phyloP scores from a whole-genome alignment of 371 early-diverging fungal species.

The Coemansia linderi region DNA sequence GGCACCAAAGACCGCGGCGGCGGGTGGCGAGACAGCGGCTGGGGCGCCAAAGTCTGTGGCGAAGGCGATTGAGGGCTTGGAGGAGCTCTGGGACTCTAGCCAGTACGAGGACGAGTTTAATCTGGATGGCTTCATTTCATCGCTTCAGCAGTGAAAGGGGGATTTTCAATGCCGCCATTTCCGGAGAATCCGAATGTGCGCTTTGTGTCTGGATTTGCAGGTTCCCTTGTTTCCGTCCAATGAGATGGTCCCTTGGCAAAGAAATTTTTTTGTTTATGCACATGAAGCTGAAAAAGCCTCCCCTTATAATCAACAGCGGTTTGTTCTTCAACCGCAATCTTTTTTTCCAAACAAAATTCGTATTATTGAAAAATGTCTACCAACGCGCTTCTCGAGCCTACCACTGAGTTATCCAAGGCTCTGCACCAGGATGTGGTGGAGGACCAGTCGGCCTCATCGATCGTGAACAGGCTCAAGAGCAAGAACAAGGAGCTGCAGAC shows the following conservation, averaged over 20 bases:
- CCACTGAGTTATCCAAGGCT: slow-evolving; percentile 52
- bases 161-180: not conserved
- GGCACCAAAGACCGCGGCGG: slow-evolving; percentile 8
- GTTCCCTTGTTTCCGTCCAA: no score
- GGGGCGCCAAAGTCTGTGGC: slow-evolving; percentile 56
- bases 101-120: slow-evolving; percentile 92
- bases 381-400: slow-evolving; percentile 49
- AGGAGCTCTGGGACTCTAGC: slow-evolving; percentile 89
- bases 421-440: slow-evolving; percentile 52
- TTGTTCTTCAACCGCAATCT: no score
- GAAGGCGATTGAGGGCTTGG: slow-evolving; percentile 86
- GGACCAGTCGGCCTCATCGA: slow-evolving; percentile 32
- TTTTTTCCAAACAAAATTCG: no score
- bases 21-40: not conserved
- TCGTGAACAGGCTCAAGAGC: slow-evolving; percentile 52
- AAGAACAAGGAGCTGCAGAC: slow-evolving; percentile 61
- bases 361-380: not conserved
- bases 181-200: no score
- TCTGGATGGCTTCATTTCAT: slow-evolving; percentile 76
- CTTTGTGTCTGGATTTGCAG: no score
- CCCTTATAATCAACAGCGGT: no score
- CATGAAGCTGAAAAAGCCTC: no score
- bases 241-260: no score
- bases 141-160: slow-evolving; percentile 56
- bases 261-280: no score